Conservation (phyloP, 148 eudicot species). For the Suaeda aralocaspica region DNA sequence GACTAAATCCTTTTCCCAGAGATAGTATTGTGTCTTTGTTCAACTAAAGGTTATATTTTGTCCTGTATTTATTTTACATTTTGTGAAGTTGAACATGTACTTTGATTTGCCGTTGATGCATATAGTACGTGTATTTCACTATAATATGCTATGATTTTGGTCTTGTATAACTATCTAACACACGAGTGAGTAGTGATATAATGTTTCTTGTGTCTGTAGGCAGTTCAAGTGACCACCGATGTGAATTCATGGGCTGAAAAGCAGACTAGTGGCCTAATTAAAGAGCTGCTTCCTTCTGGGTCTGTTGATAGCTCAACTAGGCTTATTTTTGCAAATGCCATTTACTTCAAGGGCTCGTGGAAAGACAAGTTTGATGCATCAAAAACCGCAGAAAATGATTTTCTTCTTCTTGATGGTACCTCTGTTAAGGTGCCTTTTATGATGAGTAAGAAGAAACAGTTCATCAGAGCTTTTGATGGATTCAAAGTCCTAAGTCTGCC, state of each 20-base stretch:
- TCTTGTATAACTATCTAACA: no score
- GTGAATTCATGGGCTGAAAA: constrained; percentile 74
- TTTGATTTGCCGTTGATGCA: no score
- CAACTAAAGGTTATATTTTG: no score
- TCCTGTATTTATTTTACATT: no score
- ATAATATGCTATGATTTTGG: no score
- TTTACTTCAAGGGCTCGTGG: constrained; percentile 87
- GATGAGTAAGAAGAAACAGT: constrained; percentile 62
- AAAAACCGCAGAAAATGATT: constrained; percentile 44
- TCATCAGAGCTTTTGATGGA: constrained; percentile 34
- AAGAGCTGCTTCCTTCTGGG: constrained; percentile 57
- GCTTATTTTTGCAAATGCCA: constrained; percentile 68
- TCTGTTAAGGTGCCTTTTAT: constrained; percentile 63
- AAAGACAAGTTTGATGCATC: constrained; percentile 51
- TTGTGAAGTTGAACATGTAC: no score
- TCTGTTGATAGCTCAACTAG: constrained; percentile 47
- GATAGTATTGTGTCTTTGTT: no score
- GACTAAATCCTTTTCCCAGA: no score
- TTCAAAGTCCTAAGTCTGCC: constrained; percentile 70
- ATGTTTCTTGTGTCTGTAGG: constrained; percentile 34
- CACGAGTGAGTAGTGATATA: background rate
- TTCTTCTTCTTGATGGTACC: constrained; percentile 59
- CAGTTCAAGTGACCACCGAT: constrained; percentile 43
- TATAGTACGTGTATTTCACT: no score
- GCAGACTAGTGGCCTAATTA: constrained; percentile 67